Evolutionary conservation across 2,329 filamentous ascomycete genomes (phyloP).

Genomic region (Fusarium pseudograminearum): DNA sequence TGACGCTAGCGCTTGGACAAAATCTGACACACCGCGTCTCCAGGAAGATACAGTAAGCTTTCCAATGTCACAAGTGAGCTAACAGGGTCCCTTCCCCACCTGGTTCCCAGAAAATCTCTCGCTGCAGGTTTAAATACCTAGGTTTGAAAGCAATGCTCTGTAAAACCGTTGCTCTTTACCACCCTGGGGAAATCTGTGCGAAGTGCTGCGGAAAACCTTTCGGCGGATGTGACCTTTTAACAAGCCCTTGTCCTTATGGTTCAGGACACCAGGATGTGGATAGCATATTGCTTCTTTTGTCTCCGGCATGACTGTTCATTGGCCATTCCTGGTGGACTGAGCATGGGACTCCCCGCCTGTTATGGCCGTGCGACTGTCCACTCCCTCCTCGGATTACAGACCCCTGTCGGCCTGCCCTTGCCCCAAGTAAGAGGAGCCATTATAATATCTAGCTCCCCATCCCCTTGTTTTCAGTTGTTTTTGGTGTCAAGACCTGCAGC

Average conservation of each 20-base stretch:
- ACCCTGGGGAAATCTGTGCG: neutral
- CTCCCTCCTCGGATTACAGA: constrained; percentile 1
- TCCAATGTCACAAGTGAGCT: neutral
- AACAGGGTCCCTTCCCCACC: neutral
- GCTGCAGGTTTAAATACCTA: neutral
- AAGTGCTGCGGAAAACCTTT: neutral
- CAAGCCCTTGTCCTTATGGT: constrained; percentile 26
- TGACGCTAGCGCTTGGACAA: neutral
- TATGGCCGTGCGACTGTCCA: constrained; percentile 12
- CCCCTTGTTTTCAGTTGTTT: constrained; percentile 8
- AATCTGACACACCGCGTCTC: neutral
- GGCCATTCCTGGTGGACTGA: constrained; percentile 25
- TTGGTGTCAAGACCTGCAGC: constrained; percentile 9
- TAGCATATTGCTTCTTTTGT: constrained; percentile 49
- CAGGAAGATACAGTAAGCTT: neutral
- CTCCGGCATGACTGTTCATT: constrained; percentile 35
- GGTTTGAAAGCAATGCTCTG: neutral
- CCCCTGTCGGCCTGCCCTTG: constrained; percentile 1
- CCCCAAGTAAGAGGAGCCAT: neutral
- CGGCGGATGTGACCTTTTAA: neutral
- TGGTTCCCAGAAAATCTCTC: neutral
- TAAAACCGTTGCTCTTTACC: neutral
- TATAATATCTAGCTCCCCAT: constrained; percentile 2
- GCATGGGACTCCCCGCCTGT: constrained; percentile 33
- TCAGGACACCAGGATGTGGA: constrained; percentile 34